Base-by-base conservation (phyloP, 306 rosid species). In the Betula pendula region DNA sequence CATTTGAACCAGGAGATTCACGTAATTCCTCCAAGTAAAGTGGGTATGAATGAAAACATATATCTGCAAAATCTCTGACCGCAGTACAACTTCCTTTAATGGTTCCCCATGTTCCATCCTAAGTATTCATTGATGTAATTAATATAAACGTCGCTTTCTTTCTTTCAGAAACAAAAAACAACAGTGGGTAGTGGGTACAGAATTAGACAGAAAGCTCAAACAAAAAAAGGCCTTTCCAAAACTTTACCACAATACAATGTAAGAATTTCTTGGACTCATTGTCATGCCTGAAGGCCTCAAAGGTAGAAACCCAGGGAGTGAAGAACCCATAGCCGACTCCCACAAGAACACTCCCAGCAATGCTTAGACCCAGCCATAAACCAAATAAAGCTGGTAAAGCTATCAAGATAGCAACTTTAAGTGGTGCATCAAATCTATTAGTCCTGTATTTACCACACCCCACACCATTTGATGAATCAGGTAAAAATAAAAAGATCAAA, bases 101-200 rank as follows among this genome's bases (percentile, higher is more conserved):
- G n/a, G 97, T 93, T 58, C 89, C 94, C 92, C 79, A 88, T 33
- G 96, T 93, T 82, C 97, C 97, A 79, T 93, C 94, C 97, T 93
- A 42, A 67, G 44, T 16, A 40, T 70, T 40, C 79, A 78, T 5
- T 13, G 47, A 31, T 73, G 67, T 1, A 56, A 33, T 51, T 8
- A 45, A 9, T 45, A 45, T 12, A 9, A 20, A 22, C 24, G 31
- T 56, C 31, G 20, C 25, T 17, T 52, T 56, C 31, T 56, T 22
- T 42, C 19, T 25, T 12, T 11, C 35, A 22, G 17, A 22, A 56
- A 70, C 71, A 75, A 33, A 53, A 49, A 63, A 27, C 68, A 66
- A 55, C 13, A n/a, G 12, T n/a, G 31, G 29, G 72, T 62, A 67
- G 12, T n/a, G 31, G 29, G 72, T 62, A 67, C 63, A n/a, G 71